phyloP scores from a whole-genome alignment of 2,329 filamentous ascomycete species.

The Calonectria multiphialidica region DNA sequence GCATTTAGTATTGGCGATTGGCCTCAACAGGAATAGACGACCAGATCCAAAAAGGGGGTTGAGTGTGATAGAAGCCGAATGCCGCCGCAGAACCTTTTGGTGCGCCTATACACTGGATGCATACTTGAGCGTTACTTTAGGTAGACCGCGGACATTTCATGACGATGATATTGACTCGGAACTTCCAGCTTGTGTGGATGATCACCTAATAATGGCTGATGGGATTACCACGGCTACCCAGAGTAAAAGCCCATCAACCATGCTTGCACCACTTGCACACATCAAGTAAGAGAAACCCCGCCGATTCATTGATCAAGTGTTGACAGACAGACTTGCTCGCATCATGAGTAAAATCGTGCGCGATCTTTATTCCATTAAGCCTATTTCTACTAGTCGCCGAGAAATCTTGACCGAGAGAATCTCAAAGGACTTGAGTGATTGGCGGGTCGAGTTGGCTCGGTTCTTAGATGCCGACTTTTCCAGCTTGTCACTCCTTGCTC shows the following conservation, averaged over 20 bases:
- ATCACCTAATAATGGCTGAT: constrained; percentile 33
- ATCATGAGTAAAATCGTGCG: constrained; percentile 52
- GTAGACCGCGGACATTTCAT: constrained; percentile 39
- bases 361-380: constrained; percentile 51
- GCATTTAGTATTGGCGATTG: constrained; percentile 52
- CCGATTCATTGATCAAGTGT: neutral
- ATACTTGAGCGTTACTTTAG: constrained; percentile 40
- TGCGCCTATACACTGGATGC: constrained; percentile 41
- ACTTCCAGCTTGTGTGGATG: constrained; percentile 39
- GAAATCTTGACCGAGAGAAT: constrained; percentile 43
- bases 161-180: constrained; percentile 43
- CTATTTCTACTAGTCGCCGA: constrained; percentile 43
- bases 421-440: constrained; percentile 48
- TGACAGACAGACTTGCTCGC: constrained; percentile 44
- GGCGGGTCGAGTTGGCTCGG: constrained; percentile 49
- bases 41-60: constrained; percentile 28
- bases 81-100: constrained; percentile 41
- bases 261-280: constrained; percentile 52
- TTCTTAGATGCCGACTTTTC: constrained; percentile 55
- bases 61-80: constrained; percentile 36
- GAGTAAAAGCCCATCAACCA: constrained; percentile 36
- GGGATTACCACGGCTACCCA: constrained; percentile 25
- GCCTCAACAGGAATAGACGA: constrained; percentile 40
- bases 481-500: constrained; percentile 48
- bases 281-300: constrained; percentile 43